A percentile compares a stretch with the other conserved stretches of the same genome.
phyloP scores from a whole-genome alignment of 2,329 filamentous ascomycete genomes.

The Epichloe scottii region DNA sequence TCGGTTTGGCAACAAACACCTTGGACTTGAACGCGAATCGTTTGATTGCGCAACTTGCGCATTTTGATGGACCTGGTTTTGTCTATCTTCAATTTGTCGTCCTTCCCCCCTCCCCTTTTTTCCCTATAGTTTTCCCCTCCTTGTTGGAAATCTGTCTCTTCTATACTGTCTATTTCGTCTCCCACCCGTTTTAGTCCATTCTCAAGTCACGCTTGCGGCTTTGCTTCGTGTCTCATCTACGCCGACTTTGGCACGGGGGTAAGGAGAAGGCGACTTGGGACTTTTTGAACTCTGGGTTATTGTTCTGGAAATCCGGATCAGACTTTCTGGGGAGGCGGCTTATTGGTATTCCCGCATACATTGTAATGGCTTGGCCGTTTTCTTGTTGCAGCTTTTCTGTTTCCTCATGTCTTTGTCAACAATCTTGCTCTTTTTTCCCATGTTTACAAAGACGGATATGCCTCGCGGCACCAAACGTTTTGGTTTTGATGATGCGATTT shows the following conservation, averaged over 20 bases:
- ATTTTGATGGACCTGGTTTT: background rate
- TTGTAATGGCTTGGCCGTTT: conserved; percentile 6
- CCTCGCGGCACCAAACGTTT: conserved; percentile 25
- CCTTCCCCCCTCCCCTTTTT: background rate
- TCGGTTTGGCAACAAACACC: conserved; percentile 11
- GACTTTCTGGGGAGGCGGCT: background rate
- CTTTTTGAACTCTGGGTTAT: background rate
- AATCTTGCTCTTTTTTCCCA: conserved; percentile 6
- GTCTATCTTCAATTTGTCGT: background rate
- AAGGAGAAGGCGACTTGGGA: background rate
- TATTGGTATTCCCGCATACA: conserved; percentile 1
- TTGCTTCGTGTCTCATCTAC: background rate
- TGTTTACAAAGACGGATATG: conserved; percentile 23
- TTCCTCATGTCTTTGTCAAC: conserved; percentile 4
- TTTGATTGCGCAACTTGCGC: background rate
- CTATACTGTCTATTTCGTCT: background rate
- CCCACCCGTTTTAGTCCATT: too few species aligned
- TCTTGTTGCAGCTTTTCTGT: conserved; percentile 9
- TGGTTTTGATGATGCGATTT: conserved; percentile 10
- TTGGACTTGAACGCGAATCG: background rate
- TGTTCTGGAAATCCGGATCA: background rate
- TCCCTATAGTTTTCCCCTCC: background rate
- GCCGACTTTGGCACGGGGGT: background rate
- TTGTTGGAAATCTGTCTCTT: background rate
- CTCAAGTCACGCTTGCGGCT: background rate